Conservation (phyloP, 73 alveolate genomes). For the Paramecium bursaria region DNA sequence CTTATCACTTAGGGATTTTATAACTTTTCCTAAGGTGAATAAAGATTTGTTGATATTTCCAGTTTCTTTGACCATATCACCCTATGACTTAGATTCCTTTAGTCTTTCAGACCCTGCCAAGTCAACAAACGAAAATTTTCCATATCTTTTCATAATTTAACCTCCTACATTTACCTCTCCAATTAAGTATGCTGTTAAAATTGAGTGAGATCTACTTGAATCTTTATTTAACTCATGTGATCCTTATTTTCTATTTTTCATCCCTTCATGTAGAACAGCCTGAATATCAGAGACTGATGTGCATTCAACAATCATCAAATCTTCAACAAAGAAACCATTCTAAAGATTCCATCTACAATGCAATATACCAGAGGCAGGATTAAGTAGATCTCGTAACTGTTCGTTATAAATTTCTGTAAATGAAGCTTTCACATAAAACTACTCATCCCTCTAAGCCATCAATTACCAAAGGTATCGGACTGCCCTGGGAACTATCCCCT, state of each 20-base stretch:
- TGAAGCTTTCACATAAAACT: conserved; percentile 92
- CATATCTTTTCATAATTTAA: conserved; percentile 94
- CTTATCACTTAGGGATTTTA: conserved; percentile 83
- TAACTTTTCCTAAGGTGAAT: conserved; percentile 97
- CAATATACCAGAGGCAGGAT: conserved; percentile 86
- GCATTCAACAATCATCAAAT: conserved; percentile 97
- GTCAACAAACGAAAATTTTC: conserved; percentile 98
- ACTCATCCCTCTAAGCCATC: conserved; percentile 87
- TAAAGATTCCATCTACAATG: conserved; percentile 97
- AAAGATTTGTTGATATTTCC: conserved; percentile 96
- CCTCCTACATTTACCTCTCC: conserved; percentile 93
- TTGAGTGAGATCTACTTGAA: conserved; percentile 96
- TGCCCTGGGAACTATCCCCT: conserved; percentile 94
- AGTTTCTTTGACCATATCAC: conserved; percentile 98
- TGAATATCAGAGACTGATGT: conserved; percentile 92
- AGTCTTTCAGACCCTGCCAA: conserved; percentile 99
- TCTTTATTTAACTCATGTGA: conserved; percentile 98
- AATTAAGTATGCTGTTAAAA: conserved; percentile 92
- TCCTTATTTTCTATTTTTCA: conserved; percentile 96
- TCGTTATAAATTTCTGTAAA: conserved; percentile 95
- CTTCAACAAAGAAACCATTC: conserved; percentile 99
- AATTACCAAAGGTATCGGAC: conserved; percentile 90
- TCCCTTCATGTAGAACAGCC: conserved; percentile 98
- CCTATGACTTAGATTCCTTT: conserved; percentile 95
- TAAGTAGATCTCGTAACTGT: conserved; percentile 90